A percentile compares a stretch with the other conserved stretches of the same genome.
Evolutionary conservation across 164 flowering plant genomes (phyloP).

Genomic region (Pachysandra terminalis): DNA sequence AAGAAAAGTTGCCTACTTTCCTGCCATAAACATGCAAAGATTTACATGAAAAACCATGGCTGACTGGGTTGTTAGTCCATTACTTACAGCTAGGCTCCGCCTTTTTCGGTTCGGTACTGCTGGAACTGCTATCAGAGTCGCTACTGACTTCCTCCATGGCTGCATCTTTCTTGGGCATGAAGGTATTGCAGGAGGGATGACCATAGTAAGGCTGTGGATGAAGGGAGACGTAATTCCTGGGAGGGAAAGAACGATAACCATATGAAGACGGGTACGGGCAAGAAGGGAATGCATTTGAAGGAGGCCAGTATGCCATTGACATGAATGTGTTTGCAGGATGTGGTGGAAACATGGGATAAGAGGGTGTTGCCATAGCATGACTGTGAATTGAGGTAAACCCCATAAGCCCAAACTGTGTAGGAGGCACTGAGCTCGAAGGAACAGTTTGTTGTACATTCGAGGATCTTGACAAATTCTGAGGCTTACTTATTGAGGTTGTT

Average conservation of each 20-base stretch:
- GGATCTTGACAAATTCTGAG: conserved; percentile 18
- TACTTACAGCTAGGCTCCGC: conserved; percentile 14
- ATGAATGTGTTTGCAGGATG: conserved; percentile 36
- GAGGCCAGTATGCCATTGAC: conserved; percentile 47
- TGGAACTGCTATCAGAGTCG: conserved; percentile 42
- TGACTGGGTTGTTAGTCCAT: background rate
- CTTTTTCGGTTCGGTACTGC: conserved; percentile 26
- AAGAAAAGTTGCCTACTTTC: background rate
- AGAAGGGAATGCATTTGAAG: conserved; percentile 31
- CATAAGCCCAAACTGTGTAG: conserved; percentile 35
- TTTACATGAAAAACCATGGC: conserved; percentile 9
- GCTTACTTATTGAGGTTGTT: conserved; percentile 16
- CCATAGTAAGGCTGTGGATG: conserved; percentile 35
- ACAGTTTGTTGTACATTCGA: conserved; percentile 15
- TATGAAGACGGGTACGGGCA: conserved; percentile 28
- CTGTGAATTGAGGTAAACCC: conserved; percentile 31
- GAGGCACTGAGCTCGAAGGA: conserved; percentile 20
- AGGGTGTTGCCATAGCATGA: conserved; percentile 24
- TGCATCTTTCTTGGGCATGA: conserved; percentile 22
- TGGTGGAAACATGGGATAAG: conserved; percentile 28
- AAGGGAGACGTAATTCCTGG: conserved; percentile 21
- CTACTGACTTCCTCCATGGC: conserved; percentile 24
- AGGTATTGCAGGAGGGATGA: conserved; percentile 23
- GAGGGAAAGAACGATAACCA: conserved; percentile 29
- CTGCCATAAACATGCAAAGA: background rate